A percentile compares a stretch with the other conserved stretches of the same genome.
Conservation (phyloP, 1,284 basidiomycete species). For the Termitomyces sp. region DNA sequence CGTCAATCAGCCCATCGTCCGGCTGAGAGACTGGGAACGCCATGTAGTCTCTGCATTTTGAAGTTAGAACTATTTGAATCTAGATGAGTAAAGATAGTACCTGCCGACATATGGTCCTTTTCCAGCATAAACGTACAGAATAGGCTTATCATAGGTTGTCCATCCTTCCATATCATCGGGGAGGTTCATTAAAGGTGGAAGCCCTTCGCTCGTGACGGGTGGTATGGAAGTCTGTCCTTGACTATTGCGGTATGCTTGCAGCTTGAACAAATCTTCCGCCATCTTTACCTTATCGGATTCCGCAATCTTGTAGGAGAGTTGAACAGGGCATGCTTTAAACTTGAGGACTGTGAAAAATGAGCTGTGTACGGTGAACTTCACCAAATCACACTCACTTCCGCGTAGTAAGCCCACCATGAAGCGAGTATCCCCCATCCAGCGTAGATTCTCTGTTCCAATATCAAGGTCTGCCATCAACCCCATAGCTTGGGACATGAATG, state of each 20-base stretch:
- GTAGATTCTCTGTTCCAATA: conserved; percentile 80
- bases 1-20: conserved; percentile 78
- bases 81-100: conserved; percentile 28
- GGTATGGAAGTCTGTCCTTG: not conserved
- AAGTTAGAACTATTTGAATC: not conserved
- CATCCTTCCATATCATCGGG: conserved; percentile 52
- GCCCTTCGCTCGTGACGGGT: conserved; percentile 13
- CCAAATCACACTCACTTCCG: conserved; percentile 43
- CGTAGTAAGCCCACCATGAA: conserved; percentile 83
- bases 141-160: conserved; percentile 65
- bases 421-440: conserved; percentile 92
- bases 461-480: conserved; percentile 94
- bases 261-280: conserved; percentile 40
- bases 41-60: conserved; percentile 63
- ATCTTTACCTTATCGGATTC: conserved; percentile 74
- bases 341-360: conserved; percentile 45
- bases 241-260: conserved; percentile 28
- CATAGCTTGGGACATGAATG: conserved; percentile 84
- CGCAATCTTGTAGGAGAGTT: conserved; percentile 67
- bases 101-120: conserved; percentile 68
- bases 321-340: conserved; percentile 64
- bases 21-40: conserved; percentile 81
- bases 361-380: not conserved
- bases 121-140: conserved; percentile 69
- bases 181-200: conserved; percentile 25